Percentiles rank a stretch among this genome's conserved stretches.
These are phyloP conservation scores for Mycena amicta DNA, from an alignment of 768 basidiomycete species.

Conservation along the genomic window DNA sequence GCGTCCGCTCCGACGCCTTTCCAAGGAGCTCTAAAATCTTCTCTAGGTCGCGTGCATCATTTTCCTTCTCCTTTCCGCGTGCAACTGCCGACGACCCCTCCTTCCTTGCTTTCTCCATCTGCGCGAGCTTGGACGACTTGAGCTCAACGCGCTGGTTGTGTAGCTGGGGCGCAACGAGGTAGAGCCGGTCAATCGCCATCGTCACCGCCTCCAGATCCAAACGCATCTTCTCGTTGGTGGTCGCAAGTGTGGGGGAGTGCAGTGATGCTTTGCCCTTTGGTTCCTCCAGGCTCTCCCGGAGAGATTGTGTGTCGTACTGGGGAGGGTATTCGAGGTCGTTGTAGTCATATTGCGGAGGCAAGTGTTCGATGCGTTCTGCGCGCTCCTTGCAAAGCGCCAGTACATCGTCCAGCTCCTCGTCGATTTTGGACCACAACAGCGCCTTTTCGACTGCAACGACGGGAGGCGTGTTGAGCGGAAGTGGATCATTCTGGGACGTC, in stretches of 20 bases:
- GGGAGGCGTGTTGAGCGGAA: slow-evolving; percentile 44
- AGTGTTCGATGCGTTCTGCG: slow-evolving; percentile 41
- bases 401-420: slow-evolving; percentile 72
- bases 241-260: slow-evolving; percentile 28
- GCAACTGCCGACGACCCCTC: slow-evolving; percentile 36
- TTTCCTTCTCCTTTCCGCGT: slow-evolving; percentile 47
- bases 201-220: slow-evolving; percentile 86
- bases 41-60: slow-evolving; percentile 59
- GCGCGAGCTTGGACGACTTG: slow-evolving; percentile 64
- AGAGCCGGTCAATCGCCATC: slow-evolving; percentile 87
- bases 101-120: slow-evolving; percentile 72
- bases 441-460: slow-evolving; percentile 58
- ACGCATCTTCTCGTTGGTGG: slow-evolving; percentile 74
- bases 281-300: slow-evolving; percentile 39
- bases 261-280: slow-evolving; percentile 32
- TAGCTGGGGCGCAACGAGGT: slow-evolving; percentile 84
- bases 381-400: slow-evolving; percentile 67
- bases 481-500: slow-evolving; percentile 41
- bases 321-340: slow-evolving; percentile 50
- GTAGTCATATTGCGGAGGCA: slow-evolving; percentile 56
- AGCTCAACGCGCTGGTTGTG: slow-evolving; percentile 94
- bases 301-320: slow-evolving; percentile 50
- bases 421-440: slow-evolving; percentile 75
- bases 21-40: slow-evolving; percentile 71
- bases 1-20: slow-evolving; percentile 66